Evolutionary conservation across 352 stramenopile species (phyloP), one percentile per base, ranked within the genome.

Genomic region (Phytophthora sp.): DNA sequence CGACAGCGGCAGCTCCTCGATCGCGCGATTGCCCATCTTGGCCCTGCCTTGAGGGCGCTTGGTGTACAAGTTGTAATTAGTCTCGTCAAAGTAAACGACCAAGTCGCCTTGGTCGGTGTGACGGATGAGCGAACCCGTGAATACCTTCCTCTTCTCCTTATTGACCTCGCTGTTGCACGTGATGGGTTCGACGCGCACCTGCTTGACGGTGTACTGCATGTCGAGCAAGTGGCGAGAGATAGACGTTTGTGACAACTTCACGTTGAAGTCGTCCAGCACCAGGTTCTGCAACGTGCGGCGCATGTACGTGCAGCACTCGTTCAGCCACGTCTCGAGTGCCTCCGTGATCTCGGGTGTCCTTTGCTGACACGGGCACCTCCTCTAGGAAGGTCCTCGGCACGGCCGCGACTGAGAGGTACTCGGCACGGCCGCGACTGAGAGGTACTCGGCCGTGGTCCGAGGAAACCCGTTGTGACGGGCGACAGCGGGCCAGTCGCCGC

Each of bases 11-110:
- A 60, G 15, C 2, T 31, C n/a, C 0, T 33, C 58, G 3, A 46
- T 2, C 1, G 39, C 58, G 6, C 58, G n/a, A n/a, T 21, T 27
- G 57, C 58, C 30, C n/a, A 44, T 47, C 16, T 49, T 46, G 5
- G 59, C 13, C 2, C 58, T 39, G 3, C 49, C 58, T 6, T 23
- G 49, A 8, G 50, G 15, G n/a, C n/a, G n/a, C n/a, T 67, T 67
- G 9, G 21, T 50, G 41, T 60, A 56, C 20, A 50, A 8, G n/a
- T 60, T 67, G 52, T 29, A 67, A 30, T 60, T 67, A 12, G 50
- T 67, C 16, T 60, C 58, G 35, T 67, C 49, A 23, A 33, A 67
- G 15, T 56, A 56, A 2, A 60, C 38, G 27, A 59, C 41, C 4
- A 31, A n/a, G n/a, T n/a, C 20, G 12, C 24, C 41, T 16, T 36